Conservation (phyloP, 2,329 filamentous ascomycete species). For the Talaromyces sp. region DNA sequence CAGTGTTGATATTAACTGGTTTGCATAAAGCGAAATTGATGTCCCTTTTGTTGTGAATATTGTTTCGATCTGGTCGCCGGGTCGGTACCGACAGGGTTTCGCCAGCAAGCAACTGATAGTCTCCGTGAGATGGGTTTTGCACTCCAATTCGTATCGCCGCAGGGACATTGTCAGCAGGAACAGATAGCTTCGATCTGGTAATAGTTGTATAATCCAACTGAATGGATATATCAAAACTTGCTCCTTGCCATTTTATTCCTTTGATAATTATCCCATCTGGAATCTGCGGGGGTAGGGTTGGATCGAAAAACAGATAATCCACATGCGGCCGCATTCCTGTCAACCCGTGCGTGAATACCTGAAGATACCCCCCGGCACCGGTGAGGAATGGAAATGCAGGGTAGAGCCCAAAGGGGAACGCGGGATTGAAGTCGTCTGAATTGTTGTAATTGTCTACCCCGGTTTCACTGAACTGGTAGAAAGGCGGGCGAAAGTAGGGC, state of each 20-base stretch:
- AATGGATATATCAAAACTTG: constrained; percentile 13
- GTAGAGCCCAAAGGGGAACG: constrained; percentile 40
- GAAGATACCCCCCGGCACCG: constrained; percentile 31
- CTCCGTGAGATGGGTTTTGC: neutral
- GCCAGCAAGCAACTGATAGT: constrained; percentile 1
- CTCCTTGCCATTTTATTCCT: constrained; percentile 13
- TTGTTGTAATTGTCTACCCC: constrained; percentile 43
- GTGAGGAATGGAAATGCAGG: constrained; percentile 62
- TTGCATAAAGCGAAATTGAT: constrained; percentile 11
- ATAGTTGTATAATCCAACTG: constrained; percentile 6
- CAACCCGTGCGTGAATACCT: constrained; percentile 13
- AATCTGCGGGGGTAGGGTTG: constrained; percentile 12
- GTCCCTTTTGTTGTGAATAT: neutral
- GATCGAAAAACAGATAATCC: constrained; percentile 11
- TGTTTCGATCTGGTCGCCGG: constrained; percentile 3
- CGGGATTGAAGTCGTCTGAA: constrained; percentile 49
- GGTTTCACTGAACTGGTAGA: constrained; percentile 54
- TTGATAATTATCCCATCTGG: constrained; percentile 6
- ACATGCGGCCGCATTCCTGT: constrained; percentile 9
- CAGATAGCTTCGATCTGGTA: neutral
- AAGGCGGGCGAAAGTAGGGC: constrained; percentile 57
- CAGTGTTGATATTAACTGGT: neutral
- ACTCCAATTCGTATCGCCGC: constrained; percentile 4
- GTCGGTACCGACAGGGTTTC: neutral
- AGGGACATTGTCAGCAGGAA: neutral